A percentile compares a stretch with the other conserved stretches of the same genome.
Evolutionary conservation across 768 basidiomycete genomes (phyloP).

Genomic region (Lactarius akahatsu): DNA sequence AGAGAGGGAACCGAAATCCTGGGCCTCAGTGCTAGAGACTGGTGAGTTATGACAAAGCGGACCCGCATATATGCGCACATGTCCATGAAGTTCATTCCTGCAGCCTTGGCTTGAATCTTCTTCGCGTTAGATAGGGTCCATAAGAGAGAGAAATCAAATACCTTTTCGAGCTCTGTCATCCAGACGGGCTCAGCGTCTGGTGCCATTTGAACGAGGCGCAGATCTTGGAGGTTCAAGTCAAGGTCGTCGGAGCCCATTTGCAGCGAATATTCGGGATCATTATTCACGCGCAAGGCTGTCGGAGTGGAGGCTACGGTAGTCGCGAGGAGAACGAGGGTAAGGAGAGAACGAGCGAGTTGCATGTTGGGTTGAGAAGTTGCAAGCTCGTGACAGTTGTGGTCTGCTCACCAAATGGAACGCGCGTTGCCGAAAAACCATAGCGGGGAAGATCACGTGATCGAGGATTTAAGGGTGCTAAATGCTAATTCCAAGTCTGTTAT

Average conservation of each 20-base stretch:
- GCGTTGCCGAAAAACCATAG: no score
- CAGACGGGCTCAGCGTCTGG: slow-evolving; percentile 61
- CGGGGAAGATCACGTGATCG: slow-evolving; percentile 11
- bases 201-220: slow-evolving; percentile 74
- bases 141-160: slow-evolving; percentile 31
- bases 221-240: slow-evolving; percentile 67
- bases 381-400: neutral
- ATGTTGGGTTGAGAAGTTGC: slow-evolving; percentile 11
- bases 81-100: slow-evolving; percentile 84
- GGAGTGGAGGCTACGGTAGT: slow-evolving; percentile 12
- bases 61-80: slow-evolving; percentile 50
- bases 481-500: neutral
- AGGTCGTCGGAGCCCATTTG: slow-evolving; percentile 31
- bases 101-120: slow-evolving; percentile 75
- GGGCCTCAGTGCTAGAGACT: slow-evolving; percentile 27
- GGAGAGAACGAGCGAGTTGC: slow-evolving; percentile 8
- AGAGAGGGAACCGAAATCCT: slow-evolving; percentile 21
- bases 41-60: slow-evolving; percentile 10
- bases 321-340: slow-evolving; percentile 16
- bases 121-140: neutral
- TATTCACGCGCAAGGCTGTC: slow-evolving; percentile 12
- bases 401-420: neutral
- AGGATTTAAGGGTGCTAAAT: neutral
- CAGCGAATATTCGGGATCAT: slow-evolving; percentile 19
- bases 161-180: slow-evolving; percentile 93